Evolutionary conservation across 2,329 filamentous ascomycete genomes (phyloP).

Genomic region (Aspergillus hortae): DNA sequence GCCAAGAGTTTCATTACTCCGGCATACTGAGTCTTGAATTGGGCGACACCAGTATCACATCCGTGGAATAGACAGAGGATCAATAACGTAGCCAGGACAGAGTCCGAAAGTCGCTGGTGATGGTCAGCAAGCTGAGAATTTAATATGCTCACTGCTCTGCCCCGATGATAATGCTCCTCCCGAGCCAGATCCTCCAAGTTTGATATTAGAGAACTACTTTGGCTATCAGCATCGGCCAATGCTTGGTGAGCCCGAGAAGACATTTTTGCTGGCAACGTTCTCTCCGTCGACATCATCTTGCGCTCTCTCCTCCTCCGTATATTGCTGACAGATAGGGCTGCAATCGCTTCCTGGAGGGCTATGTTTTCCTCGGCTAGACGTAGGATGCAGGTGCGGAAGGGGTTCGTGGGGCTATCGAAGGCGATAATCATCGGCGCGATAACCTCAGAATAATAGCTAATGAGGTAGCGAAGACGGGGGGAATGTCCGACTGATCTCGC

Average conservation of each 20-base stretch:
- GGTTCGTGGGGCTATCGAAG: constrained; percentile 81
- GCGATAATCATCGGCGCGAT: constrained; percentile 90
- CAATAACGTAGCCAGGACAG: constrained; percentile 80
- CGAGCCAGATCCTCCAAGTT: constrained; percentile 59
- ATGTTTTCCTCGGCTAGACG: constrained; percentile 72
- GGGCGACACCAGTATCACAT: constrained; percentile 86
- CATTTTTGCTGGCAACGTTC: constrained; percentile 47
- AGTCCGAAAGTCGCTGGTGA: constrained; percentile 73
- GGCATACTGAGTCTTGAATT: constrained; percentile 89
- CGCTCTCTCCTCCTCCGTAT: constrained; percentile 70
- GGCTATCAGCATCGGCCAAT: constrained; percentile 36
- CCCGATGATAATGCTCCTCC: constrained; percentile 80
- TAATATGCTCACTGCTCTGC: constrained; percentile 75
- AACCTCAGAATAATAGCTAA: constrained; percentile 90
- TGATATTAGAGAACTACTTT: constrained; percentile 39
- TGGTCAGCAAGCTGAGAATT: constrained; percentile 81
- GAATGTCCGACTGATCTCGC: constrained; percentile 57
- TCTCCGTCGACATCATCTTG: constrained; percentile 53
- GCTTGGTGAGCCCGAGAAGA: constrained; percentile 46
- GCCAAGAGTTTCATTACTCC: constrained; percentile 87
- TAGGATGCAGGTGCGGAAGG: constrained; percentile 79
- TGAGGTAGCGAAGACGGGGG: constrained; percentile 78
- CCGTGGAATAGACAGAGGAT: constrained; percentile 90
- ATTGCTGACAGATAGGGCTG: constrained; percentile 84
- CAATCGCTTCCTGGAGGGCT: constrained; percentile 88